A percentile compares a stretch with the other conserved stretches of the same genome.
These are phyloP conservation scores for Phragmites australis DNA, from an alignment of 176 grass and related monocot genomes.

Conservation along the genomic window DNA sequence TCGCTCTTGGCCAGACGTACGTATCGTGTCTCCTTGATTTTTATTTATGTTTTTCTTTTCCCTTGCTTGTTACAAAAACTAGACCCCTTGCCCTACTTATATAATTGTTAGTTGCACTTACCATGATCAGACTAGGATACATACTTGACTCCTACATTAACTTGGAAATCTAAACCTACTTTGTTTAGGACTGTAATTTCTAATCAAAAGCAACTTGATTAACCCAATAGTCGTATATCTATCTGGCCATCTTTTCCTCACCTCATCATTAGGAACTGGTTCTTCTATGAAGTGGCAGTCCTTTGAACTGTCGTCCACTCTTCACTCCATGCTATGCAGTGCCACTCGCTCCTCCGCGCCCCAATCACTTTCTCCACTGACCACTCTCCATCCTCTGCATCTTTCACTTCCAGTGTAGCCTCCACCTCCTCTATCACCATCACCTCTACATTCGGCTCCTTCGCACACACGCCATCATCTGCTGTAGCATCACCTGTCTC, in stretches of 20 bases:
- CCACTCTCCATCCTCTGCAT: background rate
- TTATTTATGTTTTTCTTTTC: no score
- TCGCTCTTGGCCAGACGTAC: no score
- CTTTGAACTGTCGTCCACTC: background rate
- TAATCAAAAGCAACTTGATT: no score
- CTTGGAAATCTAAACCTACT: no score
- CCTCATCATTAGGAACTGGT: background rate
- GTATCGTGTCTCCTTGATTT: no score
- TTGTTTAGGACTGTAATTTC: no score
- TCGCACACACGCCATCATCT: background rate
- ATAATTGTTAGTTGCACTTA: no score
- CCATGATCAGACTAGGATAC: no score
- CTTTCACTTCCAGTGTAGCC: background rate
- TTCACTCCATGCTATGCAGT: background rate
- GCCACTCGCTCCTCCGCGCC: background rate
- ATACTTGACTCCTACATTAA: no score
- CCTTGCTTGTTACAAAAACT: no score
- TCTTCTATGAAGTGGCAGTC: background rate
- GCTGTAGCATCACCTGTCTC: no score
- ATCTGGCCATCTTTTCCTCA: conserved; percentile 43
- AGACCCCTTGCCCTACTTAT: no score
- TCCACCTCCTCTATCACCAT: conserved; percentile 21
- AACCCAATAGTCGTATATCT: conserved; percentile 38
- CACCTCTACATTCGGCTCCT: conserved; percentile 4
- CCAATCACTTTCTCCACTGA: background rate